Percentiles rank a stretch among this genome's conserved stretches.
These are phyloP conservation scores for Bruguiera gymnorhiza DNA, from an alignment of 345 rosid species.

Conservation along the genomic window DNA sequence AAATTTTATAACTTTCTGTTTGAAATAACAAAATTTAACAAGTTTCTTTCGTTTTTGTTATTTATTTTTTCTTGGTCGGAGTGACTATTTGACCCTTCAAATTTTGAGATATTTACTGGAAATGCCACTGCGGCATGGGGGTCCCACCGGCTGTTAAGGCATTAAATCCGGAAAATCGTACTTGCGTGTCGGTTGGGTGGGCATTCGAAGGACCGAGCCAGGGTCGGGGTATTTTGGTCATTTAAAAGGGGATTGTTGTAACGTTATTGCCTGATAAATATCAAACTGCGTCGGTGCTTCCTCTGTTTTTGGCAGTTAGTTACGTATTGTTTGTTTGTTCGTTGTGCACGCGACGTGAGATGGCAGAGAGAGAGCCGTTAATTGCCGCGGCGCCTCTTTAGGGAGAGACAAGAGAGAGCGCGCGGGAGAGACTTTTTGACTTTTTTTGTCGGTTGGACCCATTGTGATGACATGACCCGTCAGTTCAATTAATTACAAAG, in stretches of 20 bases:
- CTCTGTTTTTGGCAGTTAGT: too few species aligned
- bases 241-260: not conserved
- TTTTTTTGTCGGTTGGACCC: too few species aligned
- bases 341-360: too few species aligned
- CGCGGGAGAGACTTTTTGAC: too few species aligned
- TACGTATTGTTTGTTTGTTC: too few species aligned
- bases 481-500: too few species aligned
- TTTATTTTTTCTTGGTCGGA: too few species aligned
- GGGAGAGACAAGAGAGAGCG: not conserved
- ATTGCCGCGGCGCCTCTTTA: conserved; percentile 8
- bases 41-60: not conserved
- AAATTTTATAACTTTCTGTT: too few species aligned
- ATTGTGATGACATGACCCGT: too few species aligned
- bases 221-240: conserved; percentile 31
- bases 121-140: not conserved
- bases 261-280: too few species aligned
- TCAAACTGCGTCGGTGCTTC: too few species aligned
- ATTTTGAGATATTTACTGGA: not conserved
- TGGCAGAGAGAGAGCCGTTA: conserved; percentile 10
- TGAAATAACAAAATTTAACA: too few species aligned
- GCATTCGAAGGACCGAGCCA: not conserved
- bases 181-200: not conserved
- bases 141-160: not conserved
- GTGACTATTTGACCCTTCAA: not conserved
- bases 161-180: not conserved